Conservation (phyloP, 805 yeast species). For the Pichia gijzeniarum region DNA sequence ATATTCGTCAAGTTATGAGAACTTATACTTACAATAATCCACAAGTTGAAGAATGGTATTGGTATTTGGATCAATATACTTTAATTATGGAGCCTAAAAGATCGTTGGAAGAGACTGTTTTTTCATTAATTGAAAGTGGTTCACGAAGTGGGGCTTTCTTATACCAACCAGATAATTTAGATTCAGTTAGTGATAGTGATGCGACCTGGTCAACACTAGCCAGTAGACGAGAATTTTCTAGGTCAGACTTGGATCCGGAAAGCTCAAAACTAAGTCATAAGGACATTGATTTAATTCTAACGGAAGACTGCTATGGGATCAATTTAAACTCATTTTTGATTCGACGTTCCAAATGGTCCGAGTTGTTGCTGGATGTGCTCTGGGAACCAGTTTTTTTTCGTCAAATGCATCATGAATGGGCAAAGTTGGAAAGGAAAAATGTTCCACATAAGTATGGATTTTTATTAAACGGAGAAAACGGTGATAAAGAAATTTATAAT, state of each 20-base stretch:
- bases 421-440: constrained; percentile 17
- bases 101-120: constrained; percentile 31
- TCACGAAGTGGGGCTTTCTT: constrained; percentile 13
- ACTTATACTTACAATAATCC: constrained; percentile 23
- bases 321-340: constrained; percentile 35
- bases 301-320: constrained; percentile 40
- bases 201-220: constrained; percentile 3
- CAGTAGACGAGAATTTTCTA: constrained; percentile 24
- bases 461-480: constrained; percentile 24
- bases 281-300: constrained; percentile 32
- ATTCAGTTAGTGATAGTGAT: background rate
- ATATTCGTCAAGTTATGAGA: constrained; percentile 31
- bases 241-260: constrained; percentile 32
- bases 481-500: constrained; percentile 10
- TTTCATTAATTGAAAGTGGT: constrained; percentile 23
- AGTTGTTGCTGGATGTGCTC: constrained; percentile 31
- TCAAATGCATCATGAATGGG: constrained; percentile 31
- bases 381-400: constrained; percentile 38
- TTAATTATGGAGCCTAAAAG: constrained; percentile 36
- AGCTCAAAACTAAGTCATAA: constrained; percentile 21
- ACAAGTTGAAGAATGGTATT: constrained; percentile 32
- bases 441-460: constrained; percentile 21
- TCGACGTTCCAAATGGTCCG: constrained; percentile 35
- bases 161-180: constrained; percentile 9
- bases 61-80: constrained; percentile 37